phyloP scores from a whole-genome alignment of 176 grass and related monocot genomes.

The Raddia guianensis region DNA sequence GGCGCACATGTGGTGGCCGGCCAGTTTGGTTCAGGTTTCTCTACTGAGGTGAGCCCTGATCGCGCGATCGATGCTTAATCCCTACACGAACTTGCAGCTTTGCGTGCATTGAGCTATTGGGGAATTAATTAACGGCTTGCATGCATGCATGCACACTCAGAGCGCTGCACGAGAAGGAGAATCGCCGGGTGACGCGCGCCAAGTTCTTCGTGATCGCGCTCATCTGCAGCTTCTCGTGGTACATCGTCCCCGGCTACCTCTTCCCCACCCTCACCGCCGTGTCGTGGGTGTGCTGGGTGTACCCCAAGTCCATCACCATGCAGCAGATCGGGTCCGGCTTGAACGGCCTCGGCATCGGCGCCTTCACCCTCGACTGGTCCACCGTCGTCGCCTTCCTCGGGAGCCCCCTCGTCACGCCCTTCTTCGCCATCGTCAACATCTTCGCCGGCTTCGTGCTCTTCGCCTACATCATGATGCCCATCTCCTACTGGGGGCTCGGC shows the following conservation, averaged over 20 bases:
- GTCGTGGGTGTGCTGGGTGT: constrained; percentile 96
- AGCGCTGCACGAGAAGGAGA: constrained; percentile 88
- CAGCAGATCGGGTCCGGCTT: constrained; percentile 89
- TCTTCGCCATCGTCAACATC: constrained; percentile 82
- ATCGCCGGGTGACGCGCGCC: constrained; percentile 55
- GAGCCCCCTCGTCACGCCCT: constrained; percentile 74
- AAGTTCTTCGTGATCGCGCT: constrained; percentile 94
- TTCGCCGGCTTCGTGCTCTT: constrained; percentile 58
- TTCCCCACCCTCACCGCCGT: constrained; percentile 62
- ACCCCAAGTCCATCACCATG: constrained; percentile 67
- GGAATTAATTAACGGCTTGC: background rate
- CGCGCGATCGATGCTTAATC: background rate
- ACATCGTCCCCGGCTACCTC: constrained; percentile 73
- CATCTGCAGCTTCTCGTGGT: constrained; percentile 80
- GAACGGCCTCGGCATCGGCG: constrained; percentile 71
- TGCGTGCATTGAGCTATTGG: background rate
- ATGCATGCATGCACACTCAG: constrained; percentile 12
- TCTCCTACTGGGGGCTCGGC: constrained; percentile 69
- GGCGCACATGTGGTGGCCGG: constrained; percentile 94
- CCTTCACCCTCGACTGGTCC: constrained; percentile 85
- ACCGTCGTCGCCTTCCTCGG: constrained; percentile 62
- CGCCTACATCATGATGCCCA: constrained; percentile 60
- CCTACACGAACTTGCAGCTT: background rate
- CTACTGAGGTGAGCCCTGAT: constrained; percentile 63
- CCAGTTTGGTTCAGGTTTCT: constrained; percentile 77